phyloP scores from a whole-genome alignment of 306 rosid genomes.

The Lagenaria siceraria region DNA sequence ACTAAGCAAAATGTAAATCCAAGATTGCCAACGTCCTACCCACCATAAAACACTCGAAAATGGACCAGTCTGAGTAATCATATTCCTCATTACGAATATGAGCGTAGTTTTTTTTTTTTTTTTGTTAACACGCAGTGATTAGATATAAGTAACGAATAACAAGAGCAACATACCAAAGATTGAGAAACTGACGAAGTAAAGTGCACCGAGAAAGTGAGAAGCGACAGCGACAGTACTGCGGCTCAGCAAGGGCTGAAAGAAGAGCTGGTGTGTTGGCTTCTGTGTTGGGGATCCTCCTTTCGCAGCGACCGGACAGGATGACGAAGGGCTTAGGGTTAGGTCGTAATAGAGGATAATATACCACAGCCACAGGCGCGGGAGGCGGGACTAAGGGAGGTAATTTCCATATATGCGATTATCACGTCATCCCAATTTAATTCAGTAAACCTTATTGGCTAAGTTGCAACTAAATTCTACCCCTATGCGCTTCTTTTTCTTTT shows the following conservation, averaged over 20 bases:
- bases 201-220: not conserved
- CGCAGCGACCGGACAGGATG: not conserved
- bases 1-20: not conserved
- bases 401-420: not conserved
- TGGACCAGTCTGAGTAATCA: not conserved
- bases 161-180: not conserved
- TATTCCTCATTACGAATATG: not conserved
- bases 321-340: conserved; percentile 6
- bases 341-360: not conserved
- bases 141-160: not conserved
- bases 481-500: no score
- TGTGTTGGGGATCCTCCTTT: not conserved
- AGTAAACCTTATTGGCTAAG: not conserved
- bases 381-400: not conserved
- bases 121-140: not conserved
- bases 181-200: not conserved
- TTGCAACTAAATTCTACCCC: no score
- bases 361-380: not conserved
- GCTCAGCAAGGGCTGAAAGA: not conserved
- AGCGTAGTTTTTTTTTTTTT: no score
- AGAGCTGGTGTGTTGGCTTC: not conserved
- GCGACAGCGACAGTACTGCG: not conserved
- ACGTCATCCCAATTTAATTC: not conserved
- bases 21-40: not conserved
- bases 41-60: not conserved